These are phyloP conservation scores for Zoysia japonica DNA, from an alignment of 176 grass and related monocot species.

Conservation along the genomic window DNA sequence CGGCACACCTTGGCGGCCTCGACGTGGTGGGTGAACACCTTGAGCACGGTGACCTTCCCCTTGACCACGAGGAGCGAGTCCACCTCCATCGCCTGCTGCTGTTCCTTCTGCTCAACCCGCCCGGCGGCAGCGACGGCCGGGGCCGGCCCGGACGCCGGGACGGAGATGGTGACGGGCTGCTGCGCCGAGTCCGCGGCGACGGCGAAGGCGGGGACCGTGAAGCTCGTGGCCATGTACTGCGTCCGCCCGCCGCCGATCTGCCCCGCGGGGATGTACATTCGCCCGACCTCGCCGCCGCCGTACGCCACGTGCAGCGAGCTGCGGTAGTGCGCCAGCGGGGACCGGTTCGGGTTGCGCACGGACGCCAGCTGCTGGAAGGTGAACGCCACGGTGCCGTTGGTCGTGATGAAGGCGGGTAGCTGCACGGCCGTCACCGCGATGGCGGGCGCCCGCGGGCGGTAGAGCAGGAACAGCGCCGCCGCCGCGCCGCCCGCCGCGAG, in stretches of 20 bases:
- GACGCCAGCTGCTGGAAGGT: conserved; percentile 72
- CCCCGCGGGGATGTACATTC: conserved; percentile 81
- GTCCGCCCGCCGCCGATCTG: conserved; percentile 65
- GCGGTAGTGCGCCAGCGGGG: conserved; percentile 74
- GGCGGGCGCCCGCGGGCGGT: conserved; percentile 56
- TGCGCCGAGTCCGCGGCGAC: background rate
- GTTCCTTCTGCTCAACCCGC: background rate
- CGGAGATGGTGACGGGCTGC: conserved; percentile 35
- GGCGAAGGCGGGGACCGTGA: conserved; percentile 66
- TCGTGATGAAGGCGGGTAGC: conserved; percentile 51
- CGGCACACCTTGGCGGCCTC: conserved; percentile 64
- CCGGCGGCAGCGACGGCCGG: conserved; percentile 6
- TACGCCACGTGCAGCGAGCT: conserved; percentile 76
- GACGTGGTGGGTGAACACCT: conserved; percentile 82
- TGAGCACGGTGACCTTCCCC: conserved; percentile 65
- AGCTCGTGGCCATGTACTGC: conserved; percentile 76
- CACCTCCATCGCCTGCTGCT: conserved; percentile 59
- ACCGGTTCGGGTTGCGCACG: conserved; percentile 65
- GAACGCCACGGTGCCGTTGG: conserved; percentile 73
- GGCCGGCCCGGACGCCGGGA: conserved; percentile 26
- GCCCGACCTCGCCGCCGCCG: conserved; percentile 64
- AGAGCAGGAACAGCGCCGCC: conserved; percentile 62
- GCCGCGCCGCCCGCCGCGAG: conserved; percentile 39
- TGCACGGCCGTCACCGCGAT: conserved; percentile 66
- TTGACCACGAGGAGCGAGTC: conserved; percentile 70